Conservation (phyloP, 2,329 filamentous ascomycete species). For the Talaromyces albobiverticillius region DNA sequence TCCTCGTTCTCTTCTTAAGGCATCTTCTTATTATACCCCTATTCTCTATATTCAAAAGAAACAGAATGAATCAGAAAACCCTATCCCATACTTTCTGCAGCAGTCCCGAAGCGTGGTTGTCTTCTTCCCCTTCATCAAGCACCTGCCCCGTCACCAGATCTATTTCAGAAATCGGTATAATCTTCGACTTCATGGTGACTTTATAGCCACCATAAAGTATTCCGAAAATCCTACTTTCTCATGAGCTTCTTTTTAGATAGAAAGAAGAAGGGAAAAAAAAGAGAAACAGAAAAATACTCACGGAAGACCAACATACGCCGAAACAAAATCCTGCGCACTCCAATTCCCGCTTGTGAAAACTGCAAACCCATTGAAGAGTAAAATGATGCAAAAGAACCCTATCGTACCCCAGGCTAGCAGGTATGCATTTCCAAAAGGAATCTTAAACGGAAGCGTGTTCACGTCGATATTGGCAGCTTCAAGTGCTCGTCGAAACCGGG, state of each 20-base stretch:
- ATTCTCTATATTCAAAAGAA: too few species aligned
- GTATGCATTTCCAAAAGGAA: not conserved
- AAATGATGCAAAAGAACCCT: not conserved
- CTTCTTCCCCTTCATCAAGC: too few species aligned
- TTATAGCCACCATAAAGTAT: not conserved
- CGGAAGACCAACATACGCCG: not conserved
- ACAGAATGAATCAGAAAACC: too few species aligned
- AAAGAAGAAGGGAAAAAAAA: not conserved
- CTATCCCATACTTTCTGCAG: too few species aligned
- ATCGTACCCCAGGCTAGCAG: not conserved
- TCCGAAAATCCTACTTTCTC: not conserved
- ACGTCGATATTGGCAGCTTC: not conserved
- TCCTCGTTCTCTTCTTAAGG: too few species aligned
- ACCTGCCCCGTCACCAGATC: slow-evolving; percentile 33
- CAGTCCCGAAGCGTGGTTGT: too few species aligned
- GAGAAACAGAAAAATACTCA: too few species aligned
- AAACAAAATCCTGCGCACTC: not conserved
- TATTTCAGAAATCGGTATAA: slow-evolving; percentile 17
- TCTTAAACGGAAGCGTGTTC: not conserved
- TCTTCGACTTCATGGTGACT: slow-evolving; percentile 1
- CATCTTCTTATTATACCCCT: too few species aligned
- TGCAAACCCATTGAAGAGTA: not conserved
- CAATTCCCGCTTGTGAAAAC: not conserved
- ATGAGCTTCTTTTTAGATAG: not conserved
- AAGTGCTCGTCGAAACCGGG: not conserved